These are phyloP conservation scores for Lactifluus pinguis DNA, from an alignment of 768 basidiomycete species.

Conservation along the genomic window DNA sequence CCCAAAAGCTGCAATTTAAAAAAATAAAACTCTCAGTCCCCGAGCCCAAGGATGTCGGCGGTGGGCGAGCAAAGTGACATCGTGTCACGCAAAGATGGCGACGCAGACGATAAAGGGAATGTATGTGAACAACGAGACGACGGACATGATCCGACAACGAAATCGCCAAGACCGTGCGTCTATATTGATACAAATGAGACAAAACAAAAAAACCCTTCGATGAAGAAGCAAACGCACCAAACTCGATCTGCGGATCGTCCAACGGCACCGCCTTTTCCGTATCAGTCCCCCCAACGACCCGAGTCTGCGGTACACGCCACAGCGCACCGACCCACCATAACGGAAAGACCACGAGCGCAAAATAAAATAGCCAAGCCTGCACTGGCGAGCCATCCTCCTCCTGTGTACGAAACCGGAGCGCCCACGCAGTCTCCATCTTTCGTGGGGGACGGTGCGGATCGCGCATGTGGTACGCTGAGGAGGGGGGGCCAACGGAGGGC, in stretches of 20 bases:
- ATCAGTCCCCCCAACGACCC: slow-evolving; percentile 46
- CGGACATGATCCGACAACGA: slow-evolving; percentile 67
- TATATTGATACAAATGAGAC: slow-evolving; percentile 24
- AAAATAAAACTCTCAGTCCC: background rate
- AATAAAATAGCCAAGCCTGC: slow-evolving; percentile 72
- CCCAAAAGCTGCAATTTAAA: background rate
- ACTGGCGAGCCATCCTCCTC: slow-evolving; percentile 43
- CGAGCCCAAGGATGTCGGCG: background rate
- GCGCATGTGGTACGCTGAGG: slow-evolving; percentile 66
- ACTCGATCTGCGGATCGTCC: slow-evolving; percentile 74
- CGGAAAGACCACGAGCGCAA: slow-evolving; percentile 55
- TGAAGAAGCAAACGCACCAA: slow-evolving; percentile 38
- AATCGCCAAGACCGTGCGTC: slow-evolving; percentile 68
- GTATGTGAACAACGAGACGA: slow-evolving; percentile 62
- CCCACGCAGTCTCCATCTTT: slow-evolving; percentile 53
- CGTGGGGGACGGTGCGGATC: slow-evolving; percentile 63
- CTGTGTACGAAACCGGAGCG: slow-evolving; percentile 44
- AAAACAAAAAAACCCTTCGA: background rate
- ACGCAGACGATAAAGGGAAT: slow-evolving; percentile 70
- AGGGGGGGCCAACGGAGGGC: slow-evolving; percentile 49
- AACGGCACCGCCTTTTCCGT: slow-evolving; percentile 62
- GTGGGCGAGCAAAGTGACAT: background rate
- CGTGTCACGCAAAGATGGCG: slow-evolving; percentile 43
- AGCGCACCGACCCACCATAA: slow-evolving; percentile 57
- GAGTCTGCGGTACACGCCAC: slow-evolving; percentile 51